phyloP scores from a whole-genome alignment of 2,329 filamentous ascomycete species.

The Immersiporthe knoxdaviesiana region DNA sequence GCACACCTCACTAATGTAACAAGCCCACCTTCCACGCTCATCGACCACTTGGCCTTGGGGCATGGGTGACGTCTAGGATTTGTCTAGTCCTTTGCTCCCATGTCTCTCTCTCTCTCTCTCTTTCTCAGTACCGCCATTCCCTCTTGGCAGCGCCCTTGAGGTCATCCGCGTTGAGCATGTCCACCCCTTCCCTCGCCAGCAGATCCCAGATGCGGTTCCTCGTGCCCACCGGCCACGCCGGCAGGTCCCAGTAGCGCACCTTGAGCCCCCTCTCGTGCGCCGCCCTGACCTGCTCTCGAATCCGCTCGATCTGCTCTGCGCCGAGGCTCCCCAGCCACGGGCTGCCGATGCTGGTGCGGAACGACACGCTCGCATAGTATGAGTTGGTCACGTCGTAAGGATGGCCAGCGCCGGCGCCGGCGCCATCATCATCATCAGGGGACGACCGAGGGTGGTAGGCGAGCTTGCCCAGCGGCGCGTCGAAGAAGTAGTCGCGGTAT shows the following conservation, averaged over 20 bases:
- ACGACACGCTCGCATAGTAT: constrained; percentile 67
- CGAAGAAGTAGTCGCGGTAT: constrained; percentile 66
- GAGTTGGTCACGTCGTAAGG: constrained; percentile 59
- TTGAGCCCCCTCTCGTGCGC: constrained; percentile 60
- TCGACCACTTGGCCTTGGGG: too few species aligned
- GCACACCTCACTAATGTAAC: background rate
- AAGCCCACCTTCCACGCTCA: background rate
- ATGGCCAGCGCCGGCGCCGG: constrained; percentile 29
- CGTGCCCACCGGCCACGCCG: constrained; percentile 57
- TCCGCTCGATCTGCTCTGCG: constrained; percentile 44
- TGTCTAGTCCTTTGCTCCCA: background rate
- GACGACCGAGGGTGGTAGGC: constrained; percentile 9
- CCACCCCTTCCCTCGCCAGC: constrained; percentile 59
- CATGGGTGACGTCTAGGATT: background rate
- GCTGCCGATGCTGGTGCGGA: constrained; percentile 57
- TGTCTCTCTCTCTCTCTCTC: too few species aligned
- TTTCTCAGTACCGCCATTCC: constrained; percentile 40
- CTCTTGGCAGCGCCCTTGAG: constrained; percentile 49
- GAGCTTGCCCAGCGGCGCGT: constrained; percentile 60
- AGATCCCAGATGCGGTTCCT: constrained; percentile 61
- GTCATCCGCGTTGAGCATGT: constrained; percentile 66
- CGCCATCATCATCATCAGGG: too few species aligned
- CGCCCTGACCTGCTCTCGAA: constrained; percentile 50
- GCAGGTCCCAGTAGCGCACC: constrained; percentile 64
- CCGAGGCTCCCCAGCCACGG: constrained; percentile 50